Evolutionary conservation across 192 early-diverging fungal genomes (phyloP).

Genomic region (Coemansia sp.): DNA sequence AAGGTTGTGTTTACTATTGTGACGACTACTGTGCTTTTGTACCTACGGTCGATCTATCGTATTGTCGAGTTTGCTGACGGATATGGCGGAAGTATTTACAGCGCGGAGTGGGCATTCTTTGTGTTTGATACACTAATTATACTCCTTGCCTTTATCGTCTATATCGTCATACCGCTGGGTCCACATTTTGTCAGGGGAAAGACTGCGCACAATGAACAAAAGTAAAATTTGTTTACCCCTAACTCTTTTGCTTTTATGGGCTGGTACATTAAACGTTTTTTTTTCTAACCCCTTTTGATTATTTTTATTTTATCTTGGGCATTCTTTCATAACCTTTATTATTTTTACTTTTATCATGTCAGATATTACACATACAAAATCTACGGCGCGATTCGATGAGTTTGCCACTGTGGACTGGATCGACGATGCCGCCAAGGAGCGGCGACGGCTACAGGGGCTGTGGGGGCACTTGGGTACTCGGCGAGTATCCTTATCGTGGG

Average conservation of each 20-base stretch:
- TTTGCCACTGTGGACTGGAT: conserved; percentile 73
- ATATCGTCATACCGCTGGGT: conserved; percentile 41
- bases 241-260: background rate
- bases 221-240: background rate
- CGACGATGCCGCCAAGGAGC: conserved; percentile 60
- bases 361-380: conserved; percentile 15
- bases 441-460: conserved; percentile 29
- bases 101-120: conserved; percentile 56
- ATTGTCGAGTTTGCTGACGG: conserved; percentile 55
- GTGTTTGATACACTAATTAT: conserved; percentile 57
- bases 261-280: background rate
- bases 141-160: conserved; percentile 45
- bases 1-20: conserved; percentile 33
- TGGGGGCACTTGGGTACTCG: background rate
- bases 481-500: background rate
- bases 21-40: conserved; percentile 41
- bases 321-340: background rate
- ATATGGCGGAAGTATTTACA: conserved; percentile 47
- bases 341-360: background rate
- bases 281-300: background rate
- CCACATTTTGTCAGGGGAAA: conserved; percentile 17
- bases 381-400: conserved; percentile 55
- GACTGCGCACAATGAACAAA: background rate
- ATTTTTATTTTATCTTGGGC: background rate
- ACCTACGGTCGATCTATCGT: conserved; percentile 54